Conservation (phyloP, 2,329 filamentous ascomycete genomes). For the Phoma herbarum region DNA sequence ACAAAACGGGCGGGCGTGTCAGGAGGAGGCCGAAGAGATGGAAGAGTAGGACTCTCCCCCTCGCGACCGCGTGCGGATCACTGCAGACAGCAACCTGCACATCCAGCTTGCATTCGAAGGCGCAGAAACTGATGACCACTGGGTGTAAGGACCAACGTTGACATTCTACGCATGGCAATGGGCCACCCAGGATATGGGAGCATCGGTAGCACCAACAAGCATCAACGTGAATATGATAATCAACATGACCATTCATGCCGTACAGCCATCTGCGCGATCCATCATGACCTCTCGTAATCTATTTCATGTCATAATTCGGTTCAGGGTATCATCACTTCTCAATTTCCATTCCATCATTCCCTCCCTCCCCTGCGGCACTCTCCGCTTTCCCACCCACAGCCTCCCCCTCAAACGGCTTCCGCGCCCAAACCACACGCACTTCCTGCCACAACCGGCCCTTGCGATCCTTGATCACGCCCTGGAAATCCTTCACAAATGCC, state of each 20-base stretch:
- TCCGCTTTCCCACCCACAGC: background rate
- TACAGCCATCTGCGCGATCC: background rate
- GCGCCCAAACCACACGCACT: slow-evolving; percentile 44
- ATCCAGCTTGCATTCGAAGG: slow-evolving; percentile 9
- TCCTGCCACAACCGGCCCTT: slow-evolving; percentile 52
- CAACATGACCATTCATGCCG: slow-evolving; percentile 6
- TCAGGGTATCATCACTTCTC: background rate
- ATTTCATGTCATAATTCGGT: background rate
- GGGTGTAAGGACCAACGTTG: background rate
- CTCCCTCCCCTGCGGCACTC: background rate
- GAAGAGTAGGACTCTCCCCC: slow-evolving; percentile 38
- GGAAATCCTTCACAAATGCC: slow-evolving; percentile 46
- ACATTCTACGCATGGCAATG: background rate
- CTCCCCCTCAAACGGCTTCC: slow-evolving; percentile 35
- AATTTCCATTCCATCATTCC: background rate
- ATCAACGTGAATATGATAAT: slow-evolving; percentile 24
- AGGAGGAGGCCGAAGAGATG: slow-evolving; percentile 48
- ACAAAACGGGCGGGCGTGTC: slow-evolving; percentile 39
- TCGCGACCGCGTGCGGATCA: slow-evolving; percentile 2
- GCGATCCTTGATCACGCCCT: slow-evolving; percentile 44
- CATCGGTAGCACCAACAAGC: slow-evolving; percentile 11
- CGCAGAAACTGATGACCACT: background rate
- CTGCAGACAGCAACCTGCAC: slow-evolving; percentile 10
- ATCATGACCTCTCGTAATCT: background rate
- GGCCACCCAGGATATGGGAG: background rate